Conservation (phyloP, 2,329 filamentous ascomycete species). For the Ophiocordyceps australis region DNA sequence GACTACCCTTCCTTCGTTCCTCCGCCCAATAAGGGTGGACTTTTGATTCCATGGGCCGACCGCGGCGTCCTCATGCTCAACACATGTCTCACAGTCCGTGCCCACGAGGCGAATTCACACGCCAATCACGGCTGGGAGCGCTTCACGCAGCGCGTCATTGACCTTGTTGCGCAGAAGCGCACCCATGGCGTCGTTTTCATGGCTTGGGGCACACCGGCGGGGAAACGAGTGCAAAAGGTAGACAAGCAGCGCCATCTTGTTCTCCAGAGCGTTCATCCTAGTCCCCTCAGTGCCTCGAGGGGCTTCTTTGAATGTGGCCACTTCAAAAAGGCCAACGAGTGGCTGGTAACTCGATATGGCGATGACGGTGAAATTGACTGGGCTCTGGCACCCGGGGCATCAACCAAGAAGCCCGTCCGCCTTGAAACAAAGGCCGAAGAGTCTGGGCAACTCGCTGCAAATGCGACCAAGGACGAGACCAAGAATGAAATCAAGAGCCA, state of each 20-base stretch:
- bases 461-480: conserved; percentile 1
- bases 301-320: conserved; percentile 77
- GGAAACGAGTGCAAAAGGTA: conserved; percentile 58
- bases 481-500: conserved; percentile 5
- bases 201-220: conserved; percentile 81
- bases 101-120: conserved; percentile 76
- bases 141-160: conserved; percentile 83
- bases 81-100: conserved; percentile 83
- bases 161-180: conserved; percentile 62
- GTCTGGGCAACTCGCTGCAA: conserved; percentile 1
- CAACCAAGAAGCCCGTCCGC: conserved; percentile 11
- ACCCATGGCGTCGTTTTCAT: conserved; percentile 79
- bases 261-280: conserved; percentile 76
- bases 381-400: conserved; percentile 32
- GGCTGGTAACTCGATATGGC: conserved; percentile 66
- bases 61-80: conserved; percentile 87
- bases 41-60: conserved; percentile 87
- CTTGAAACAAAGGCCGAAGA: conserved; percentile 8
- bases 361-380: conserved; percentile 71
- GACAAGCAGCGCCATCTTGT: conserved; percentile 62
- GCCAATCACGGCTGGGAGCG: conserved; percentile 78
- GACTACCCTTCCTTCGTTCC: conserved; percentile 69
- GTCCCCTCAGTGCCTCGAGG: conserved; percentile 66
- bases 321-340: conserved; percentile 69
- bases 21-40: conserved; percentile 61